Evolutionary conservation across 1,139 yeast genomes (phyloP).

Genomic region (Nadsonia starkeyi-henricii): DNA sequence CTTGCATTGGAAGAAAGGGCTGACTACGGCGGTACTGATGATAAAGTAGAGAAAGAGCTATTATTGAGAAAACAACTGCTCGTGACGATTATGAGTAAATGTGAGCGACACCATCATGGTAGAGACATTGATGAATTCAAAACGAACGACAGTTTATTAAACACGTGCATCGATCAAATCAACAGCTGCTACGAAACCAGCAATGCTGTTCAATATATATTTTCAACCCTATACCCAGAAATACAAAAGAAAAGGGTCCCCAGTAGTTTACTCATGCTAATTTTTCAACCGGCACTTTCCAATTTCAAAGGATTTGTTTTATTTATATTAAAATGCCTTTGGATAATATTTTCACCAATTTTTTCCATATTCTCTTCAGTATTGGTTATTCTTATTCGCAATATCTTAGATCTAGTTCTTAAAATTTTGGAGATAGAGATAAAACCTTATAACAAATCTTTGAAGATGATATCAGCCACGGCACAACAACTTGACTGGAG

Average conservation of each 20-base stretch:
- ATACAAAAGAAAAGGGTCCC: constrained; percentile 9
- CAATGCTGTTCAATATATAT: constrained; percentile 17
- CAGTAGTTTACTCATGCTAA: constrained; percentile 15
- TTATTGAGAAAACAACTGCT: background rate
- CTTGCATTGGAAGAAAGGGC: constrained; percentile 24
- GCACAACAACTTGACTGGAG: constrained; percentile 72
- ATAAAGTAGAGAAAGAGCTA: background rate
- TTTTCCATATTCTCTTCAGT: constrained; percentile 10
- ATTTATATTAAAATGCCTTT: background rate
- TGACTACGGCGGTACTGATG: background rate
- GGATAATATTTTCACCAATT: constrained; percentile 10
- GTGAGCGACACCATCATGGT: background rate
- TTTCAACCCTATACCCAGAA: constrained; percentile 19
- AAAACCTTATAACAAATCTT: constrained; percentile 17
- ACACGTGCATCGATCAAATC: constrained; percentile 20
- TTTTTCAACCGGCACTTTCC: constrained; percentile 12
- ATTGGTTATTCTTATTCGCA: constrained; percentile 13
- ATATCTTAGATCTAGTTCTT: constrained; percentile 25
- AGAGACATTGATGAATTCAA: constrained; percentile 6
- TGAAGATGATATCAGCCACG: constrained; percentile 42
- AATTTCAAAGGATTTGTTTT: too few species aligned
- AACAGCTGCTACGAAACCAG: constrained; percentile 24
- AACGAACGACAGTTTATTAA: constrained; percentile 6
- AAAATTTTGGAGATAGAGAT: constrained; percentile 26
- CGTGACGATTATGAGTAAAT: constrained; percentile 8